Conservation (phyloP, 2,329 filamentous ascomycete genomes). For the Diplocarpon mali region DNA sequence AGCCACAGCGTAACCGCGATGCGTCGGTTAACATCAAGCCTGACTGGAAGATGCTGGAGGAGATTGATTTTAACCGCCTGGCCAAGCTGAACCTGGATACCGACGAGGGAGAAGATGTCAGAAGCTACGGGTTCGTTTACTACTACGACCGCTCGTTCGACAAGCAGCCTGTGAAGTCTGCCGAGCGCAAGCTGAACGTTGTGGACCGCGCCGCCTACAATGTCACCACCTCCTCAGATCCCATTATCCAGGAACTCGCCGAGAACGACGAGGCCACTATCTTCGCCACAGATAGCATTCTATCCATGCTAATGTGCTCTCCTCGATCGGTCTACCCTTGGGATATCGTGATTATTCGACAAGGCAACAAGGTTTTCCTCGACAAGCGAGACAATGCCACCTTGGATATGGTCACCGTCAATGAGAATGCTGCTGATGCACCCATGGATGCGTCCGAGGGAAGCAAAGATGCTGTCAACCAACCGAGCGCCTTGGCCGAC, state of each 20-base stretch:
- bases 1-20: constrained; percentile 92
- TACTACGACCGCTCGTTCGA: constrained; percentile 96
- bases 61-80: constrained; percentile 96
- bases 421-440: constrained; percentile 94
- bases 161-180: constrained; percentile 81
- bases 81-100: constrained; percentile 92
- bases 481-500: constrained; percentile 81
- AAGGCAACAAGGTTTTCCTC: constrained; percentile 94
- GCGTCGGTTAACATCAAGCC: constrained; percentile 92
- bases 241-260: constrained; percentile 90
- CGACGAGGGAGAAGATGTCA: constrained; percentile 88
- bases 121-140: constrained; percentile 94
- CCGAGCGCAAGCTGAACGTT: constrained; percentile 76
- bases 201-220: constrained; percentile 96
- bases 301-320: constrained; percentile 99
- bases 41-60: constrained; percentile 91
- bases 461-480: constrained; percentile 91
- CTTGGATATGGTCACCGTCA: constrained; percentile 95
- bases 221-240: constrained; percentile 91
- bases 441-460: constrained; percentile 85
- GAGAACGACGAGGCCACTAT: constrained; percentile 94
- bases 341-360: constrained; percentile 90
- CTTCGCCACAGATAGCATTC: constrained; percentile 91
- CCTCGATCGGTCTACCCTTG: constrained; percentile 95
- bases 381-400: constrained; percentile 96